These are phyloP conservation scores for Elongisporangium anandrum DNA, from an alignment of 352 stramenopile genomes.

Conservation along the genomic window DNA sequence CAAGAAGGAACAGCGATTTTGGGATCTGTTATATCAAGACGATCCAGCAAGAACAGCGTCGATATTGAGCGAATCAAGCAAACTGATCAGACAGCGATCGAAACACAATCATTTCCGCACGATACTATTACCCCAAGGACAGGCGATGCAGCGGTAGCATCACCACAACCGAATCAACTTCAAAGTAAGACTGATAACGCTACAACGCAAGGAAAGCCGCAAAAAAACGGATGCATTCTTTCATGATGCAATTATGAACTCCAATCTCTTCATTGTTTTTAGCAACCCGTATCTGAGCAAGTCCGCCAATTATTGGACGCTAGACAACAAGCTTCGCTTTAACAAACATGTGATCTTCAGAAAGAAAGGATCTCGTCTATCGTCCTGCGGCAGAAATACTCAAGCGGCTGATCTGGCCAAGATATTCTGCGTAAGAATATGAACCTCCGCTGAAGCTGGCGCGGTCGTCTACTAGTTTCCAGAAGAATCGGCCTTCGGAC, in stretches of 20 bases:
- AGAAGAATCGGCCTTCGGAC: slow-evolving; percentile 93
- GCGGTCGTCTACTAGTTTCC: slow-evolving; percentile 98
- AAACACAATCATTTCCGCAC: not conserved
- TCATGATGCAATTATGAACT: slow-evolving; percentile 9
- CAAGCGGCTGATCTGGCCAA: slow-evolving; percentile 85
- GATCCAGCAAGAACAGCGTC: not conserved
- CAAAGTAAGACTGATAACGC: slow-evolving; percentile 1
- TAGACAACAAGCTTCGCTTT: no score
- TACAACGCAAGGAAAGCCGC: slow-evolving; percentile 16
- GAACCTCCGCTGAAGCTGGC: slow-evolving; percentile 96
- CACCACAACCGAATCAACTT: not conserved
- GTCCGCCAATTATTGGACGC: not conserved
- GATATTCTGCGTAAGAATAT: slow-evolving; percentile 98
- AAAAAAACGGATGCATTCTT: slow-evolving; percentile 16
- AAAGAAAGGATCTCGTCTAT: slow-evolving; percentile 30
- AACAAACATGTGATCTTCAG: not conserved
- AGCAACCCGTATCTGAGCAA: not conserved
- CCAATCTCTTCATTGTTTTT: not conserved
- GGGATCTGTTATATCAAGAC: not conserved
- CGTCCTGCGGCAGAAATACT: slow-evolving; percentile 50
- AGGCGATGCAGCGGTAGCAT: not conserved
- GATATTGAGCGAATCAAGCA: not conserved
- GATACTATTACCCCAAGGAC: not conserved
- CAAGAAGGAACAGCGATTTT: not conserved
- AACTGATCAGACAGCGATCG: not conserved